These are phyloP conservation scores for Vigna radiata DNA, from an alignment of 306 rosid species.

Conservation along the genomic window DNA sequence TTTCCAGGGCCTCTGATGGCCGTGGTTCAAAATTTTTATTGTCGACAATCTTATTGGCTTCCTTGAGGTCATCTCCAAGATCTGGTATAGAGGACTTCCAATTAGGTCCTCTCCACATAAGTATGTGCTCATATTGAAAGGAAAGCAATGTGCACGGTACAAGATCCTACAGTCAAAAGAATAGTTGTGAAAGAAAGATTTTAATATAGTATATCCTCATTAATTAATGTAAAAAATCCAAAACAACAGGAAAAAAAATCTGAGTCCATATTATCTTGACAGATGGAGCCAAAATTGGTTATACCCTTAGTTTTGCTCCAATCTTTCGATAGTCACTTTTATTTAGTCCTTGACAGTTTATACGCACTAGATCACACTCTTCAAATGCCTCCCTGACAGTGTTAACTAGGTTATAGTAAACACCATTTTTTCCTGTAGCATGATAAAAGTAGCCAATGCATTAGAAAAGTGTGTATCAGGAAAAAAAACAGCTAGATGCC, in stretches of 20 bases:
- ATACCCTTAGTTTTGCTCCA: conserved; percentile 93
- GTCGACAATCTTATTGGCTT: conserved; percentile 41
- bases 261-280: conserved; percentile 34
- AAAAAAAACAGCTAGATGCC: conserved; percentile 23
- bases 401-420: conserved; percentile 67
- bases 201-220: conserved; percentile 24
- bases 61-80: conserved; percentile 42
- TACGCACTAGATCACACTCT: conserved; percentile 89
- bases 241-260: neutral
- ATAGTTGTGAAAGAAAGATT: conserved; percentile 32
- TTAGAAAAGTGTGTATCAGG: neutral
- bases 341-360: conserved; percentile 91
- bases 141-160: conserved; percentile 92
- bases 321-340: conserved; percentile 84
- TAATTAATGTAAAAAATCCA: neutral
- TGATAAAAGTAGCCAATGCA: neutral
- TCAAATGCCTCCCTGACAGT: conserved; percentile 88
- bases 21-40: conserved; percentile 34
- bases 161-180: conserved; percentile 75
- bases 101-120: conserved; percentile 85
- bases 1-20: conserved; percentile 43
- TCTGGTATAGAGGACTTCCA: conserved; percentile 71
- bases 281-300: conserved; percentile 28
- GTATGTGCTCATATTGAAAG: conserved; percentile 82
- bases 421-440: conserved; percentile 89